Evolutionary conservation across 2,329 filamentous ascomycete species (phyloP), one percentile per base, ranked within the genome.

Genomic region (Nemania serpens): DNA sequence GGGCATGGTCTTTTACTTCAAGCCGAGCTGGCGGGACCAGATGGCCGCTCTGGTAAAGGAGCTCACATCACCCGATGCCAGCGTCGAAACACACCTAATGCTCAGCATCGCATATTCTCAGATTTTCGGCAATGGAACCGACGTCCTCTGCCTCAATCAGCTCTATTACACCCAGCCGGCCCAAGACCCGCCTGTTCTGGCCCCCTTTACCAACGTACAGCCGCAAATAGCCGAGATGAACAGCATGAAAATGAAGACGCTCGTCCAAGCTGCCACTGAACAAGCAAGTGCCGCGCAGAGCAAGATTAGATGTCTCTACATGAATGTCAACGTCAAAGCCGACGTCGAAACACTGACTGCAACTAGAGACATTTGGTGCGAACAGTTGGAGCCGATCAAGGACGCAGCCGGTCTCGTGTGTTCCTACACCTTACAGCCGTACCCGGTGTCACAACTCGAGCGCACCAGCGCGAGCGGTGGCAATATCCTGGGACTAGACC

Each of bases 401-500:
- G 29, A 29, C 5, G 48, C 55, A n/a, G 56, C 63, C 29, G 65
- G 61, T 1, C 47, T 67, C 15, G 63, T 55, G 6, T 58, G 18
- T n/a, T 68, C 66, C 0, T 59, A 66, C 9, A 70, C 68, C 1
- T 48, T 70, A 33, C 65, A 70, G 45, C 50, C 68, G 0, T 69
- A 68, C 17, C 45, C 66, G 0, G 50, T 48, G 3, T 70, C 68
- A 3, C 54, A 67, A 3, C 58, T 70, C 5, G 22, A 61, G 11
- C 53, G 61, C 46, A 59, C 59, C 3, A 52, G 17, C 1, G 12
- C 25, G 3, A 55, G 51, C 3, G 67, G 66, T 2, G 47, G 52
- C 11, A 58, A 58, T 12, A 4, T 18, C 9, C 15, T 52, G 3
- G 39, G 39, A 3, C n/a, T 60, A 1, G 13, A 48, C 7, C 49